Base-by-base conservation (phyloP, 805 yeast species). In the Nakazawaea molendinolei region DNA sequence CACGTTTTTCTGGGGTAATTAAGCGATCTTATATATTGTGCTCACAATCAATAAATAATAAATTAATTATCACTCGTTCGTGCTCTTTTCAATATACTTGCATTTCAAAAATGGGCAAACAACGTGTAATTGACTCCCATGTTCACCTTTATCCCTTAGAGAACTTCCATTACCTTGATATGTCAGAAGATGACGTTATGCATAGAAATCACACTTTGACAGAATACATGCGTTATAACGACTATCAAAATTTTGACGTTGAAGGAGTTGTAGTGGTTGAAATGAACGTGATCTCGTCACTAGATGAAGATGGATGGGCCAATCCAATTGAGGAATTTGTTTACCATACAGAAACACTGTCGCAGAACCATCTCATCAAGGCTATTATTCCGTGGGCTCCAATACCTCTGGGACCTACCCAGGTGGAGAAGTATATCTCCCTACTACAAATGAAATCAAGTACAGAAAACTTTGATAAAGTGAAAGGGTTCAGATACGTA, bases 371-470 rank as follows among this genome's bases (percentile, higher is more conserved):
- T 18, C 24, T 40, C 24, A 30, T 50, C 10, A 50, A 49, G 30
- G 69, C 52, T 3, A 43, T 65, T 5, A 47, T 68, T 12, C 69
- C 72, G 1, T 66, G 69, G 69, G 68, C 66, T 1, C 73, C 74
- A 5, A 33, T 66, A 10, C 58, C 63, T 4, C 40, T 47, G 9
- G 71, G 71, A 3, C 29, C 44, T 62, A 25, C 40, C 34, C 15
- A 25, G 36, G 12, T 49, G 39, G 24, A 42, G 50, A 2, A 36
- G 38, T 2, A 39, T 40, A 8, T 33, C 52, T 24, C 29, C 35
- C 32, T n/a, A 25, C 22, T 36, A 30, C 36, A 12, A 34, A 32
- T 15, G 29, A 16, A n/a, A 27, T 14, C 27, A 5, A 37, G 33
- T 9, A n/a, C n/a, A n/a, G 31, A 44, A 3, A 31, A 36, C 22